phyloP scores from a whole-genome alignment of 805 yeast species.

The Saitoella complicata region DNA sequence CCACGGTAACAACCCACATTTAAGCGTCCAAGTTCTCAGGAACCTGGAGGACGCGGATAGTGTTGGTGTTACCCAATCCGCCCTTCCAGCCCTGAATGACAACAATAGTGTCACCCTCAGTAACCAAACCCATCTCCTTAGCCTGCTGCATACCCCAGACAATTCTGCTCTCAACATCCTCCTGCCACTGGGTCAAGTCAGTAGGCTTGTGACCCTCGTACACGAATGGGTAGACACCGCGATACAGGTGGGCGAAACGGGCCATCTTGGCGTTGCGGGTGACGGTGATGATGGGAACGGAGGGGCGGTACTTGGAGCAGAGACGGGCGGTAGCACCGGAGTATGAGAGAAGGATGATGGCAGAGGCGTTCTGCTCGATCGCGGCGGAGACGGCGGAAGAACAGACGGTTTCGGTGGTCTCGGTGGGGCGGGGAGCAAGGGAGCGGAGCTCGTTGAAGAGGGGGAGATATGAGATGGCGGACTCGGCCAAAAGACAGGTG shows the following conservation, averaged over 20 bases:
- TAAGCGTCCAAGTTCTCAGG: no score
- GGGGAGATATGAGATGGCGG: conserved; percentile 75
- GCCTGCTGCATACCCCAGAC: conserved; percentile 87
- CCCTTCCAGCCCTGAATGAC: conserved; percentile 98
- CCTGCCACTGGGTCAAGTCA: conserved; percentile 68
- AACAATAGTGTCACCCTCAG: conserved; percentile 75
- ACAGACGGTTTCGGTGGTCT: conserved; percentile 91
- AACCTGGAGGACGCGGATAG: conserved; percentile 67
- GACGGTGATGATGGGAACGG: conserved; percentile 93
- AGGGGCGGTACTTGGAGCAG: conserved; percentile 93
- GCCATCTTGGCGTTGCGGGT: conserved; percentile 91
- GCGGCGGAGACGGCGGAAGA: conserved; percentile 93
- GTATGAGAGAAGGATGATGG: conserved; percentile 89
- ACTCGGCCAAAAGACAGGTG: conserved; percentile 90
- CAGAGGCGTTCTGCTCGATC: conserved; percentile 91
- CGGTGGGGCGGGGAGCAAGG: conserved; percentile 73
- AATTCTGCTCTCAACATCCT: conserved; percentile 90
- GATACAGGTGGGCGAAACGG: conserved; percentile 86
- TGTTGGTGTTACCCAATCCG: conserved; percentile 98
- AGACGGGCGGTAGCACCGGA: conserved; percentile 92
- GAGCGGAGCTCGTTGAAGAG: conserved; percentile 77
- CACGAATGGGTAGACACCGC: conserved; percentile 97
- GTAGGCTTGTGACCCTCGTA: conserved; percentile 39
- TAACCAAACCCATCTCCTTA: conserved; percentile 65
- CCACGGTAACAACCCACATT: conserved; percentile 20